Evolutionary conservation across 371 early-diverging fungal genomes (phyloP).

Genomic region (Rhizopus stolonifer): DNA sequence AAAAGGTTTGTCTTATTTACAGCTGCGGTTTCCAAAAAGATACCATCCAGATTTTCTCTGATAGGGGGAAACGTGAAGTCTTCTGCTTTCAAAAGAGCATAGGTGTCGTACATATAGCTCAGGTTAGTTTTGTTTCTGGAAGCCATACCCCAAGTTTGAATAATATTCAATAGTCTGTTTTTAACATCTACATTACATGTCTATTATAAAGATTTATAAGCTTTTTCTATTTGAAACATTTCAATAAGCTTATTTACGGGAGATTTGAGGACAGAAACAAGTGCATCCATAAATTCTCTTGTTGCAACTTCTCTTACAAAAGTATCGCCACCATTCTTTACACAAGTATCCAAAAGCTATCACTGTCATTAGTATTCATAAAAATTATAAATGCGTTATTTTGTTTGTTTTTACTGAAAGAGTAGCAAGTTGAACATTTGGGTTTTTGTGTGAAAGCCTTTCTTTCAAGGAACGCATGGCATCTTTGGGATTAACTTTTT

Average conservation of each 20-base stretch:
- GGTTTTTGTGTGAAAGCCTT: slow-evolving; percentile 82
- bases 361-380: too few species aligned
- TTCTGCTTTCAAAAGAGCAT: slow-evolving; percentile 72
- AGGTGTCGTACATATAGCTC: slow-evolving; percentile 72
- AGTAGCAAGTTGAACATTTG: slow-evolving; percentile 89
- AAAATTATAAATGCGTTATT: too few species aligned
- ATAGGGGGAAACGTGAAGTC: slow-evolving; percentile 61
- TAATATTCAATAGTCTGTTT: slow-evolving; percentile 63
- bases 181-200: slow-evolving; percentile 71
- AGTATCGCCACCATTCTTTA: slow-evolving; percentile 89
- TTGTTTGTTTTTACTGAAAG: slow-evolving; percentile 61
- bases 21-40: slow-evolving; percentile 69
- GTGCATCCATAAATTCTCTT: slow-evolving; percentile 85
- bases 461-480: slow-evolving; percentile 74
- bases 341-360: slow-evolving; percentile 86
- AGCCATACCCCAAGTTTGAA: slow-evolving; percentile 89
- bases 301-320: slow-evolving; percentile 86
- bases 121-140: slow-evolving; percentile 75
- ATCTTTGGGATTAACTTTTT: slow-evolving; percentile 76
- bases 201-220: slow-evolving; percentile 7
- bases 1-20: slow-evolving; percentile 35
- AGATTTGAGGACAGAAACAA: slow-evolving; percentile 63
- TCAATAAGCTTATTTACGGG: slow-evolving; percentile 43
- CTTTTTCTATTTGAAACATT: neutral
- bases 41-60: slow-evolving; percentile 45